Base-by-base conservation (phyloP, 805 yeast species). In the Ogataea minuta region DNA sequence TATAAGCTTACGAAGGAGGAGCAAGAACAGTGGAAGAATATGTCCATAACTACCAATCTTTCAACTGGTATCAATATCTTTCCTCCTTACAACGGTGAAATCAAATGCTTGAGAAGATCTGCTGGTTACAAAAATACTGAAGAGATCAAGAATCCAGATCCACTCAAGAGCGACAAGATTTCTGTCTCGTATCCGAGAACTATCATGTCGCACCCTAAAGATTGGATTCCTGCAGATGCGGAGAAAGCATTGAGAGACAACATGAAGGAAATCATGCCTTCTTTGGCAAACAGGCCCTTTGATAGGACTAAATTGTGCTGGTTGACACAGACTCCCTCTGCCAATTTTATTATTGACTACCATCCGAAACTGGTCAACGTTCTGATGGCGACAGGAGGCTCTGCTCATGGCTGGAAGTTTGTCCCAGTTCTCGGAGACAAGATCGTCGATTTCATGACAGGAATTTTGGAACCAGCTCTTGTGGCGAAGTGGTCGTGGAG, bases 361-460 rank as follows among this genome's bases (percentile, higher is more conserved):
- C 54, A 53, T 41, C 60, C 58, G 3, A 31, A 44, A 9, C 16
- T 47, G 25, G 28, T 49, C 27, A 50, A 50, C 29, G 54, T 55
- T 11, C 23, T 53, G 10, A 9, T 55, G 15, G 57, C 59, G 3
- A 55, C 59, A 1, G 56, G 54, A 20, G 59, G 58, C 13, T 55
- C 58, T 8, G 58, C 54, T 3, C 59, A 55, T 36, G 59, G 51
- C 3, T 53, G 58, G 59, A 53, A 55, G 33, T 53, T 54, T 41
- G 57, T 55, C 14, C 54, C 57, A 1, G 34, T 55, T 21, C 26
- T 55, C 10, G 59, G 59, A 23, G 57, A 55, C 38, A 55, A 55
- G 28, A 42, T 53, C 10, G 50, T 55, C 15, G 58, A 53, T 28
- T 43, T 46, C 9, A n/a, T 53, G 29, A 43, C 41, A 14, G 53